A percentile compares a stretch with the other conserved stretches of the same genome.
Evolutionary conservation across 2,329 filamentous ascomycete species (phyloP).

Genomic region (Monosporascus sp.): DNA sequence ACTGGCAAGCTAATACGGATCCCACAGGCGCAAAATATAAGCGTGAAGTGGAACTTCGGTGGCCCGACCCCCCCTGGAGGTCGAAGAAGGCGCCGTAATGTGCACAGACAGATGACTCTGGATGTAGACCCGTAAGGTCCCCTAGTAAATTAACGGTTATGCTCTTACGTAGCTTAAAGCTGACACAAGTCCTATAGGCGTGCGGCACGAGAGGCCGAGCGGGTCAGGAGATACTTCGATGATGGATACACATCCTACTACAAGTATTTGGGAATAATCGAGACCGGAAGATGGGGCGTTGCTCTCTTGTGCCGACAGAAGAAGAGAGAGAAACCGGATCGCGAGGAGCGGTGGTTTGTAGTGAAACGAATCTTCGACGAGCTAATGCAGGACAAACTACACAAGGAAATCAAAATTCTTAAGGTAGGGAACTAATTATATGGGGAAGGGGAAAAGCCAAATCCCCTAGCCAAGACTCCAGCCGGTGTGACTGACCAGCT

Average conservation of each 20-base stretch:
- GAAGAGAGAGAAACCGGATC: background rate
- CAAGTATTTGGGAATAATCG: background rate
- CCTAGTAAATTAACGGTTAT: too few species aligned
- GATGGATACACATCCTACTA: background rate
- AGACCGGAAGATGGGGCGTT: background rate
- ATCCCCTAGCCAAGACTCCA: background rate
- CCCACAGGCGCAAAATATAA: too few species aligned
- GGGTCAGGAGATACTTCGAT: background rate
- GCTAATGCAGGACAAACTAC: background rate
- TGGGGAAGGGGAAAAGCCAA: too few species aligned
- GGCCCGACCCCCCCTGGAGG: too few species aligned
- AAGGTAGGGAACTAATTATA: background rate
- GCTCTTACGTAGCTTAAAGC: too few species aligned
- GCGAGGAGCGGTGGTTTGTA: background rate
- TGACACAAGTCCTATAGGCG: background rate
- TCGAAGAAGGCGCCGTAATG: too few species aligned
- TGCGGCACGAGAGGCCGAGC: conserved; percentile 1
- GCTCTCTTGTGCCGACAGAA: background rate
- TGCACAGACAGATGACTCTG: too few species aligned
- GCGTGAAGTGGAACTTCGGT: too few species aligned
- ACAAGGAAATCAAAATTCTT: background rate
- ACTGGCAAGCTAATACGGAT: too few species aligned
- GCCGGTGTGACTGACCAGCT: background rate
- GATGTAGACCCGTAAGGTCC: too few species aligned
- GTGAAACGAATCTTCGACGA: background rate